These are phyloP conservation scores for Lophiostoma macrostomum DNA, from an alignment of 495 filamentous ascomycete species.

Conservation along the genomic window DNA sequence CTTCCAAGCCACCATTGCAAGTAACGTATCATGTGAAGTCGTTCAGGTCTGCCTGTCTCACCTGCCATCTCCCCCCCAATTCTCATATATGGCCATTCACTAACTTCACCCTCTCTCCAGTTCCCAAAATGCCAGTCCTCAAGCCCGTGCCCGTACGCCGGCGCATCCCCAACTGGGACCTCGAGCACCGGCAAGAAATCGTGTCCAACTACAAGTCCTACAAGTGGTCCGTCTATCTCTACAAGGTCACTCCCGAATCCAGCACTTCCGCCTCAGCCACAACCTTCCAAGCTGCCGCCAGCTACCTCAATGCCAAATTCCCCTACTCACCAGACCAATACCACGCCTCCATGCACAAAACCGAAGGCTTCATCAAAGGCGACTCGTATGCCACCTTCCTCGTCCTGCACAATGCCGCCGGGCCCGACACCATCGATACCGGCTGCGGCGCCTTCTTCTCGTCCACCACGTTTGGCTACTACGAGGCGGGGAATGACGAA, in stretches of 20 bases:
- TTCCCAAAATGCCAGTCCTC: no score
- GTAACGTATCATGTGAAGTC: no score
- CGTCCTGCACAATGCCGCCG: slow-evolving; percentile 16
- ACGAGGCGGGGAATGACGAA: neutral
- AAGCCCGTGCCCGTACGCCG: no score
- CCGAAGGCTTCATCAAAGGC: neutral
- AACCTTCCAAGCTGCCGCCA: no score
- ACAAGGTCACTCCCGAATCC: neutral
- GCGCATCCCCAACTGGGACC: neutral
- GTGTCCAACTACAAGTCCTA: slow-evolving; percentile 11
- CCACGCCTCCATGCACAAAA: neutral
- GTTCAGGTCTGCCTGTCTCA: no score
- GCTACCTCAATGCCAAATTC: no score
- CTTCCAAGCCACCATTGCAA: no score
- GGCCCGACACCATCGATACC: slow-evolving; percentile 6
- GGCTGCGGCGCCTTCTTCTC: no score
- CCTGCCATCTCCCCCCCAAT: no score
- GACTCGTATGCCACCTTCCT: neutral
- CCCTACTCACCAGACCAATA: neutral
- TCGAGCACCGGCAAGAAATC: neutral
- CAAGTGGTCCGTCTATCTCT: slow-evolving; percentile 10
- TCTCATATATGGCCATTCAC: no score
- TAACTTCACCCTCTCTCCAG: no score
- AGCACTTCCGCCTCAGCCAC: neutral
- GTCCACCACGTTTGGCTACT: slow-evolving; percentile 9